Base-by-base conservation (phyloP, 2,329 filamentous ascomycete species). In the Metarhizium humberi region DNA sequence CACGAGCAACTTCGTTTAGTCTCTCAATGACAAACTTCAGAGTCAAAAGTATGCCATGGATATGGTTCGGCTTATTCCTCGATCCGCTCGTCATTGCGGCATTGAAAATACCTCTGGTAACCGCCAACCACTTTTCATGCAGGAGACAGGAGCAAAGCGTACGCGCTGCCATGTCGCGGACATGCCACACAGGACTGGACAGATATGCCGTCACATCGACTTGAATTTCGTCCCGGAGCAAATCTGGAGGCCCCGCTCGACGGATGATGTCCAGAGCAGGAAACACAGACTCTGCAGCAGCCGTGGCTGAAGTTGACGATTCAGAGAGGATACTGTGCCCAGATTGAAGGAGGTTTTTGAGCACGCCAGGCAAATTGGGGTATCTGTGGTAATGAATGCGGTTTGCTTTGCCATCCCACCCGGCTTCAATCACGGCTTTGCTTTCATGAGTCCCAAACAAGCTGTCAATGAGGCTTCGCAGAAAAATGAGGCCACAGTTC, bases 401-500 rank as follows among this genome's bases (percentile, higher is more conserved):
- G 46, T 84, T 77, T 0, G 82, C 81, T 59, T 78, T 77, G 3
- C 84, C 83, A 57, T 85, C 81, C 81, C 83, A 85, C 2, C 83
- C 81, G 51, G 73, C 78, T 67, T 78, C 86, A 63, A 78, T 84
- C 50, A 71, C 74, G 4, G 71, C 62, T 66, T 86, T 91, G 74
- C 75, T 90, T 69, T 90, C 86, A 54, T 83, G 85, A 0, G 85
- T 89, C 16, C 89, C 88, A 32, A 94, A 82, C 1, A 95, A 74
- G 59, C 82, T 81, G 66, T 94, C 89, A 53, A 95, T 88, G 5
- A 96, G 76, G 58, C 90, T 90, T 54, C 92, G 84, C 60, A 97
- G 85, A 6, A 99, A 81, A 72, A 97, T 87, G 38, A 97, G 73
- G 2, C 91, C 91, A 61, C 91, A 96, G 68, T 99, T 99, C 1